Percentiles rank a stretch among this genome's conserved stretches.
Evolutionary conservation across 202 grass and related monocot genomes (phyloP).

Genomic region (Eragrostis tef): DNA sequence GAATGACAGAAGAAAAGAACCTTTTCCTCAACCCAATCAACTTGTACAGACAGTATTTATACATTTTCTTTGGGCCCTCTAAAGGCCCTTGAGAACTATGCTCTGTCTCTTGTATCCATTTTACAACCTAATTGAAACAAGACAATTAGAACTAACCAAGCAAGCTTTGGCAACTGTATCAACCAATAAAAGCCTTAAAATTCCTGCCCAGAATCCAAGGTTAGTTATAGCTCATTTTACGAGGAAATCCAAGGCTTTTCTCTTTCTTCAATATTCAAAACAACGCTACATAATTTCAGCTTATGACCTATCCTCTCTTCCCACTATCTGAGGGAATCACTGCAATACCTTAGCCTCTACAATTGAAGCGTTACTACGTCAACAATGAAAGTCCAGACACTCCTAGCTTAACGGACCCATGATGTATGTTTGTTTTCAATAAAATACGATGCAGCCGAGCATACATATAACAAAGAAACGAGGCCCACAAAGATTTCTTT

Average conservation of each 20-base stretch:
- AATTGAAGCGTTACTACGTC: slow-evolving; percentile 6
- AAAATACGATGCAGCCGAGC: neutral
- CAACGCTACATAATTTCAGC: slow-evolving; percentile 8
- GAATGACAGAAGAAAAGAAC: too few species aligned
- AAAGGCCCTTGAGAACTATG: too few species aligned
- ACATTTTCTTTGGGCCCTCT: too few species aligned
- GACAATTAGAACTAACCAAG: neutral
- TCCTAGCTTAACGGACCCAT: neutral
- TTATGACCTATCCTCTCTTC: neutral
- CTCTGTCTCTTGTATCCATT: neutral
- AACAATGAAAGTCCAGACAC: slow-evolving; percentile 1
- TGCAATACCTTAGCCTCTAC: neutral
- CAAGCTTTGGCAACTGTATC: neutral
- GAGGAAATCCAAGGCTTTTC: neutral
- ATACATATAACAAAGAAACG: slow-evolving; percentile 23
- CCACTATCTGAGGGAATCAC: neutral
- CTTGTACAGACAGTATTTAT: too few species aligned
- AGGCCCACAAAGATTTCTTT: neutral
- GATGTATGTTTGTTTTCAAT: neutral
- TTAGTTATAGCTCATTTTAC: neutral
- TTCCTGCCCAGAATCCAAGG: neutral
- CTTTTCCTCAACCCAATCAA: too few species aligned
- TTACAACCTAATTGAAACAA: neutral
- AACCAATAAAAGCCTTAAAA: slow-evolving; percentile 1
- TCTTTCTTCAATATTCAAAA: neutral